Conservation (phyloP, 805 yeast species). For the Kuraishia molischiana region DNA sequence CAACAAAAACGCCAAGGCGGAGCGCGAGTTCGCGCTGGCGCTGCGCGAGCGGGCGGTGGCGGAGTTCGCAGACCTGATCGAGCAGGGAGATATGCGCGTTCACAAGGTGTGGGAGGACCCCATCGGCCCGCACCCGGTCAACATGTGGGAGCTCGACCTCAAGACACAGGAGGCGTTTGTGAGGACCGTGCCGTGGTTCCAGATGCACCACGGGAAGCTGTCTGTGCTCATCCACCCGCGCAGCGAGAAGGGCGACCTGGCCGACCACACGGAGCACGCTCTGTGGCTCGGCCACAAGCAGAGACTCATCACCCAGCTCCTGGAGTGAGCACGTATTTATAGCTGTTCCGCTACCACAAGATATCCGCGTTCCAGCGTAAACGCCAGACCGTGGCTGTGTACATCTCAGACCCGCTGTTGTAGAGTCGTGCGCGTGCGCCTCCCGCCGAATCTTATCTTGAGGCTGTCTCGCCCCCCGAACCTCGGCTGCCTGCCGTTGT, state of each 20-base stretch:
- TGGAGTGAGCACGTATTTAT: not conserved
- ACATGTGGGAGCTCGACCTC: conserved; percentile 51
- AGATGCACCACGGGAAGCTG: conserved; percentile 39
- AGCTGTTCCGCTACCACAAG: too few relatives aligned
- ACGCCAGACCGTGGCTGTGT: too few relatives aligned
- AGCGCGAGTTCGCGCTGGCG: conserved; percentile 21
- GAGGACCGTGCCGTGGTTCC: conserved; percentile 38
- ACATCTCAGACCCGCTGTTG: too few relatives aligned
- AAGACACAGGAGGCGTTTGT: conserved; percentile 33
- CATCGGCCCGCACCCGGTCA: conserved; percentile 50
- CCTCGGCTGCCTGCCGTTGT: too few relatives aligned
- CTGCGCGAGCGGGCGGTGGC: conserved; percentile 13
- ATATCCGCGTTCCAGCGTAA: too few relatives aligned
- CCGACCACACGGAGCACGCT: conserved; percentile 45
- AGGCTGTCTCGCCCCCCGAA: too few relatives aligned
- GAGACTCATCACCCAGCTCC: conserved; percentile 6
- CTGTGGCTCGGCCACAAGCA: conserved; percentile 41
- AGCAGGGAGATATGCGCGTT: conserved; percentile 28
- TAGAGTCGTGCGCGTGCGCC: too few relatives aligned
- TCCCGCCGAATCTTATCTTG: too few relatives aligned
- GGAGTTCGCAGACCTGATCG: conserved; percentile 15
- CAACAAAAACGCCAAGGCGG: conserved; percentile 23
- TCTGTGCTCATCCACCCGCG: conserved; percentile 49
- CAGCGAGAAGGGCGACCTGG: conserved; percentile 26
- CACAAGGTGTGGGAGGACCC: conserved; percentile 36